Evolutionary conservation across 805 yeast genomes (phyloP), one percentile per base, ranked within the genome.

Genomic region (Zygosaccharomyces gambellarensis): DNA sequence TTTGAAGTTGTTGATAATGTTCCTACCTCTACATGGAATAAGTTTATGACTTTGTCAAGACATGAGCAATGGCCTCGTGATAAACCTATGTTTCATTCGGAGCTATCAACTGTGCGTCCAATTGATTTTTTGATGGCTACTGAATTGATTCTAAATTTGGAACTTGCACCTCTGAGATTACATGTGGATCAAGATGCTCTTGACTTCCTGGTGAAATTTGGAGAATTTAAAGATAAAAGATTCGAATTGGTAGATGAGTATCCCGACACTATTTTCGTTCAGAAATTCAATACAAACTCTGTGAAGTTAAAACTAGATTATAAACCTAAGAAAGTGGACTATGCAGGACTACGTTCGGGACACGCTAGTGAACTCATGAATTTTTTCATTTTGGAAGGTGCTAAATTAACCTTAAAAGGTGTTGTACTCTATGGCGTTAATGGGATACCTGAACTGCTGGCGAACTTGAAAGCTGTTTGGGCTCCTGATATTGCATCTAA

Each of bases 111-210:
- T 36, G 77, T 87, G 1, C 71, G 88, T 48, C 95, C 96, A 0
- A 77, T 81, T 10, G 70, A 80, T 0, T 63, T 69, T 8, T 59
- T 89, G 30, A 82, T 83, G n/a, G 84, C 87, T 1, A 73, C 86
- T 0, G 98, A 90, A 60, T 62, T 83, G 19, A 69, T 79, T 1
- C 52, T 88, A 41, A 69, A 73, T 23, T 71, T 82, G 1, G 46
- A 55, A 4, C 68, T 88, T 0, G 70, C 86, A 17, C 99, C 99
- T 0, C 61, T 94, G 39, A 72, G 96, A 45, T 66, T 94, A 12
- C 89, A 88, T 63, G 81, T 94, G 39, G 98, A 94, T 65, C 99
- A 94, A 64, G 98, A 92, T 60, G 87, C 97, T 0, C 71, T 90
- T 17, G 97, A 90, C 48, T 90, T 92, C 56, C 57, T 90, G 29